A percentile compares a stretch with the other conserved stretches of the same genome.
phyloP scores from a whole-genome alignment of 2,329 filamentous ascomycete species.

The Sphaerostilbella broomeana region DNA sequence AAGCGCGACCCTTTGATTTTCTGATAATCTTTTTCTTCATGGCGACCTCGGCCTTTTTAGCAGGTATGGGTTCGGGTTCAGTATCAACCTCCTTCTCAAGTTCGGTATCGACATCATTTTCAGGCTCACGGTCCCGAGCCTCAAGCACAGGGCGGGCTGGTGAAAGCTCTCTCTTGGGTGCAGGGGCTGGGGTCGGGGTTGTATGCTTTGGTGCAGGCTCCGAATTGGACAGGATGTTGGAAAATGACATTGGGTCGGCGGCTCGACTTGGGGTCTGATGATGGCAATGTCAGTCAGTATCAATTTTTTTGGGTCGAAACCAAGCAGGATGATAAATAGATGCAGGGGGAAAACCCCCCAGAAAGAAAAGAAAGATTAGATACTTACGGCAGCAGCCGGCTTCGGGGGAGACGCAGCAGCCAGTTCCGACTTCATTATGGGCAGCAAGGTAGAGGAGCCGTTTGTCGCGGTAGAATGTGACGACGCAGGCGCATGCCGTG shows the following conservation, averaged over 20 bases:
- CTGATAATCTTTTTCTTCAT: constrained; percentile 24
- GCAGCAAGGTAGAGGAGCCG: constrained; percentile 31
- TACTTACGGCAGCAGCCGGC: constrained; percentile 30
- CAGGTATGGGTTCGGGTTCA: constrained; percentile 24
- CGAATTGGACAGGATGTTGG: constrained; percentile 81
- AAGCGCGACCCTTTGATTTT: constrained; percentile 44
- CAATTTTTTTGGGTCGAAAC: neutral
- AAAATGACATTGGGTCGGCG: constrained; percentile 90
- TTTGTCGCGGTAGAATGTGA: constrained; percentile 36
- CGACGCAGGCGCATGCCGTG: constrained; percentile 37
- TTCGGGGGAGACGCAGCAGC: constrained; percentile 35
- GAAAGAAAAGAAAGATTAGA: constrained; percentile 22
- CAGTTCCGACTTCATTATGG: constrained; percentile 34
- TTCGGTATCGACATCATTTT: constrained; percentile 27
- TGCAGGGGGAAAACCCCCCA: constrained; percentile 10
- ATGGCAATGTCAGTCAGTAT: constrained; percentile 1
- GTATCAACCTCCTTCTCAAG: constrained; percentile 31
- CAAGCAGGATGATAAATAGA: constrained; percentile 4
- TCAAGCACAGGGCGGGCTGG: constrained; percentile 32
- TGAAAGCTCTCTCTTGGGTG: constrained; percentile 17
- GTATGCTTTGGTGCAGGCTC: constrained; percentile 56
- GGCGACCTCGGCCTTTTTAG: constrained; percentile 21
- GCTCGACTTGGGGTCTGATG: constrained; percentile 63
- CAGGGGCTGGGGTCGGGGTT: constrained; percentile 6
- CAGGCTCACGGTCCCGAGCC: constrained; percentile 7